Evolutionary conservation across 2,329 filamentous ascomycete species (phyloP).

Genomic region (Cladophialophora immunda): DNA sequence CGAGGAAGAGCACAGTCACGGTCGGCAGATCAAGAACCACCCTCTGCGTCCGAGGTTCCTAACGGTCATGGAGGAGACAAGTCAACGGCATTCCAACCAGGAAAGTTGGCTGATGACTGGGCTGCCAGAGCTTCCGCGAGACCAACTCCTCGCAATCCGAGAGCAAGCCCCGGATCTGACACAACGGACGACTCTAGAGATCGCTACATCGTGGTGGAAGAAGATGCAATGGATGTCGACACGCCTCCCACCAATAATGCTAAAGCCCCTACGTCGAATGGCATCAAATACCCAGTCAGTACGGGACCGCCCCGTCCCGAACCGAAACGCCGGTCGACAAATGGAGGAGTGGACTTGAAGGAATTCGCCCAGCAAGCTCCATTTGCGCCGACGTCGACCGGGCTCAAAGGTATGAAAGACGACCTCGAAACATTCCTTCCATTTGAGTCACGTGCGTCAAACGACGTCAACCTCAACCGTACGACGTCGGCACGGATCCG

Average conservation of each 20-base stretch:
- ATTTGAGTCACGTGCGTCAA: slow-evolving; percentile 64
- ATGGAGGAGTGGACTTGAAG: slow-evolving; percentile 55
- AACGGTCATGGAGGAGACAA: slow-evolving; percentile 26
- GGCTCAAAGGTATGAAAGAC: slow-evolving; percentile 60
- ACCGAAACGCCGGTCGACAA: slow-evolving; percentile 24
- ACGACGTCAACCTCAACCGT: slow-evolving; percentile 49
- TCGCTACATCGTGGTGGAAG: slow-evolving; percentile 34
- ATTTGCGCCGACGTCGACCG: slow-evolving; percentile 56
- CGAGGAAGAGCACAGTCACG: slow-evolving; percentile 33
- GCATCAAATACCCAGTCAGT: slow-evolving; percentile 4
- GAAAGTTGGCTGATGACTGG: slow-evolving; percentile 38
- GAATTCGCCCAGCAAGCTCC: slow-evolving; percentile 61
- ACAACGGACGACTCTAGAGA: slow-evolving; percentile 28
- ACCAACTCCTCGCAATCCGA: background rate
- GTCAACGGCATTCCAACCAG: slow-evolving; percentile 34
- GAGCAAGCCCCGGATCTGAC: slow-evolving; percentile 9
- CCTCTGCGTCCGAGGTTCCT: slow-evolving; percentile 31
- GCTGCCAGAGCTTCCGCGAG: slow-evolving; percentile 24
- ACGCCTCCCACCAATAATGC: slow-evolving; percentile 43
- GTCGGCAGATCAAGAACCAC: slow-evolving; percentile 22
- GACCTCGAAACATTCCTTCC: slow-evolving; percentile 65
- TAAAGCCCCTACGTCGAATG: slow-evolving; percentile 12
- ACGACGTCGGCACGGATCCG: slow-evolving; percentile 44
- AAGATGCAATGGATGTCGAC: slow-evolving; percentile 59
- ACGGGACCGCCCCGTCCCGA: slow-evolving; percentile 13